phyloP scores from a whole-genome alignment of 1,284 basidiomycete genomes.

The Marasmius sp. region DNA sequence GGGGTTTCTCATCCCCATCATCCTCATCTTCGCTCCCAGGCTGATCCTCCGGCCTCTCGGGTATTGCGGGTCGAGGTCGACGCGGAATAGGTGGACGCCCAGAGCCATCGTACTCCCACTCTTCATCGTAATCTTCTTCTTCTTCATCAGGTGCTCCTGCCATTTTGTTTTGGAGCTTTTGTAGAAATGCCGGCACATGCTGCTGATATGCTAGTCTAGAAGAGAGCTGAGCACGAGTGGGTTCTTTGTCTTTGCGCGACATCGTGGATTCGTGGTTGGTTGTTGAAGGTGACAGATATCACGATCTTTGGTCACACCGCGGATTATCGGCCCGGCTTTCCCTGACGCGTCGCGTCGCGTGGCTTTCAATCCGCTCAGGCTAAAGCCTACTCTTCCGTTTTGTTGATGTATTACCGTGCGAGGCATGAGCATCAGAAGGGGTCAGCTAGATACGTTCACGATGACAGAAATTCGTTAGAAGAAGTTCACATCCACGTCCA shows the following conservation, averaged over 20 bases:
- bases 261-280: not conserved
- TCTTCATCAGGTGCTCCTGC: conserved; percentile 48
- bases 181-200: conserved; percentile 57
- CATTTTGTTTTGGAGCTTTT: conserved; percentile 57
- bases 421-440: no score
- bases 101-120: conserved; percentile 44
- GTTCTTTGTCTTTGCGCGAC: conserved; percentile 42
- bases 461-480: no score
- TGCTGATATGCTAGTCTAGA: conserved; percentile 59
- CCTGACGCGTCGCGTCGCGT: no score
- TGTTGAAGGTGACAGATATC: not conserved
- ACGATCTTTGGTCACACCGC: not conserved
- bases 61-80: conserved; percentile 58
- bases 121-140: conserved; percentile 36
- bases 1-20: conserved; percentile 76
- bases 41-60: conserved; percentile 68
- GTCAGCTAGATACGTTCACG: no score
- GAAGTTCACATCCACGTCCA: no score
- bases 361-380: no score
- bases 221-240: conserved; percentile 65
- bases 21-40: conserved; percentile 77
- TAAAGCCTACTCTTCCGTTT: no score
- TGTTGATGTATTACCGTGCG: no score
- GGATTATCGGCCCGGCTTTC: no score
- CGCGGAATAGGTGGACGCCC: conserved; percentile 75